Evolutionary conservation across 305 asterid genomes (phyloP), one percentile per base, ranked within the genome.

Genomic region (Petunia hybrid): DNA sequence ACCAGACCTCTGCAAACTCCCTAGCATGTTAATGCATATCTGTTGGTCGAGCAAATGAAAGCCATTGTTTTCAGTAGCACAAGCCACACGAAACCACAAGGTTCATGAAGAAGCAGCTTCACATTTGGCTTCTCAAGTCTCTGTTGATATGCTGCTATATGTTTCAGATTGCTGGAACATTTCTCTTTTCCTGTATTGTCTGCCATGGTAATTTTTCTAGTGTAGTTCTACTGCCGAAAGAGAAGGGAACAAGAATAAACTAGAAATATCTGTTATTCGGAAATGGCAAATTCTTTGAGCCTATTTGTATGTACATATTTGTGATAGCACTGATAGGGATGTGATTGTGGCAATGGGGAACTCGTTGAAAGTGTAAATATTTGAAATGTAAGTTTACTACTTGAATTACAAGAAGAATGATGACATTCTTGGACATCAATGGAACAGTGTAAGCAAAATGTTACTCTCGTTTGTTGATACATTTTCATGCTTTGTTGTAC

Each of bases 1-100:
- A 92, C 74, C 90, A 80, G 73, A 90, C 87, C 35, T 89, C 90
- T 5, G 76, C 85, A 43, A 82, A 62, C 84, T 71, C 86, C 69
- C 88, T 83, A 57, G 87, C 89, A 8, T 91, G 80, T 75, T 42
- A 43, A 35, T 12, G 35, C n/a, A 7, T 43, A 59, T n/a, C 80
- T 43, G 40, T 41, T 42, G 35, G 22, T 3, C 14, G 3, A 10
- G 3, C 31, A 65, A 74, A 63, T 9, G 63, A 1, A 8, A 14
- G 14, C 55, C 39, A 70, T 51, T 8, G 45, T 56, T 53, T 39
- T 79, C 82, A 67, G 42, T 66, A 39, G 42, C 40, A n/a, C 59
- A 35, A 5, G 8, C 43, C 51, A 57, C 62, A 66, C 2, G 53
- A 40, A 38, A 61, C 67, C 31, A 40, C 2, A 56, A 65, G n/a